Evolutionary conservation across 208 protist genomes (phyloP).

Genomic region (Leishmania braziliensis): DNA sequence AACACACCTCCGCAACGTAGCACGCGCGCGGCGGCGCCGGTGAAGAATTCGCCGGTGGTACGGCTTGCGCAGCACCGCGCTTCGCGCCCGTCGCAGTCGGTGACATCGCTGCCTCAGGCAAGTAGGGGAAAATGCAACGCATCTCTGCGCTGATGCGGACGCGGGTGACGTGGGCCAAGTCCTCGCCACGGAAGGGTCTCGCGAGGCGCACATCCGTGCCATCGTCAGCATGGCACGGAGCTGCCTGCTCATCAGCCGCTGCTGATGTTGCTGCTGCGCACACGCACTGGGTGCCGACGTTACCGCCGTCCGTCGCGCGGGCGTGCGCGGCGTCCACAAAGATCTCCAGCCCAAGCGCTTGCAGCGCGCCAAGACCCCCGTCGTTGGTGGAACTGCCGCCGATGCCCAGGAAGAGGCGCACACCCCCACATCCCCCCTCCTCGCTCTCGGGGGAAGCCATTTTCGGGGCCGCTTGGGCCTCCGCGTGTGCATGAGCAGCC

Average conservation of each 20-base stretch:
- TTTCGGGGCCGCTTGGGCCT: not conserved
- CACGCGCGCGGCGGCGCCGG: not conserved
- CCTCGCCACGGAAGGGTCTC: constrained; percentile 53
- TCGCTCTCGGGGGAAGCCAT: not conserved
- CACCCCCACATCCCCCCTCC: constrained; percentile 9
- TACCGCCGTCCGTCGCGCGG: not conserved
- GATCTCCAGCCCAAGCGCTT: constrained; percentile 72
- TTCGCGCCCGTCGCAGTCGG: not conserved
- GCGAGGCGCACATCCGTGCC: constrained; percentile 22
- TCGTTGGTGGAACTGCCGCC: constrained; percentile 88
- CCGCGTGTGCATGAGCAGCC: not conserved
- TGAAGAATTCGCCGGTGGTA: not conserved
- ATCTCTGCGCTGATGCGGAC: constrained; percentile 35
- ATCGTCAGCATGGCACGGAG: not conserved
- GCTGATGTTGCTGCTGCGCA: too few relatives aligned
- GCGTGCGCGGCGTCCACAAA: constrained; percentile 13
- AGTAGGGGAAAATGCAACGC: constrained; percentile 24
- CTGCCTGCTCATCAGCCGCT: not conserved
- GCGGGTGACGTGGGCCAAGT: constrained; percentile 46
- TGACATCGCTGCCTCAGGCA: not conserved
- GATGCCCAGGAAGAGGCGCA: constrained; percentile 69
- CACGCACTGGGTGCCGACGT: not conserved
- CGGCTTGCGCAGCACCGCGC: not conserved
- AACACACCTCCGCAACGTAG: constrained; percentile 35
- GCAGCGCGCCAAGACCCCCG: constrained; percentile 74